These are phyloP conservation scores for Solanum peruvianum DNA, from an alignment of 257 asterid genomes.

Conservation along the genomic window DNA sequence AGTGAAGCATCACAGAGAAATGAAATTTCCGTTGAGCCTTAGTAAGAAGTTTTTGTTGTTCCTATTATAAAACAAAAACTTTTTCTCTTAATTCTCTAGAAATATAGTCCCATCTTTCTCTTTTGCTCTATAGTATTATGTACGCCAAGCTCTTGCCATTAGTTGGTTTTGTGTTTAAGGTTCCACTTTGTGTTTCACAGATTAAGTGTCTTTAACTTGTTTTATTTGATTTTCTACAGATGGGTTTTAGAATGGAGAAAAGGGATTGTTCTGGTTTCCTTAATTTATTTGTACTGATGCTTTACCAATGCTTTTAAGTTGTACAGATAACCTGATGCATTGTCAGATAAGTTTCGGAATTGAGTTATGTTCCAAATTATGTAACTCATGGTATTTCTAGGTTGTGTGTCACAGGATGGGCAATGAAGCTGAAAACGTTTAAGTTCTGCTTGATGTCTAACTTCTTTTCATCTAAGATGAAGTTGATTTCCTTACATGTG, in stretches of 20 bases:
- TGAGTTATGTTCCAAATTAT: neutral
- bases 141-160: neutral
- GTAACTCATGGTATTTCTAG: neutral
- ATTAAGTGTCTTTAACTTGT: neutral
- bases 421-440: neutral
- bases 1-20: neutral
- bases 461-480: neutral
- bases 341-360: neutral
- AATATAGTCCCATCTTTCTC: neutral
- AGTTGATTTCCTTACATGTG: neutral
- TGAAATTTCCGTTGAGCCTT: neutral
- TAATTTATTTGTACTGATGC: neutral
- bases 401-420: neutral
- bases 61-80: neutral
- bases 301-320: neutral
- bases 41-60: neutral
- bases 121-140: neutral
- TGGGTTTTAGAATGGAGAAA: neutral
- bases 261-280: neutral
- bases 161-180: neutral
- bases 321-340: neutral
- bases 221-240: neutral
- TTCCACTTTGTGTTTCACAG: neutral
- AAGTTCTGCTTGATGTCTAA: neutral
- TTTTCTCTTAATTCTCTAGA: neutral